Base-by-base conservation (phyloP, 345 rosid species). In the Litchi chinensis region DNA sequence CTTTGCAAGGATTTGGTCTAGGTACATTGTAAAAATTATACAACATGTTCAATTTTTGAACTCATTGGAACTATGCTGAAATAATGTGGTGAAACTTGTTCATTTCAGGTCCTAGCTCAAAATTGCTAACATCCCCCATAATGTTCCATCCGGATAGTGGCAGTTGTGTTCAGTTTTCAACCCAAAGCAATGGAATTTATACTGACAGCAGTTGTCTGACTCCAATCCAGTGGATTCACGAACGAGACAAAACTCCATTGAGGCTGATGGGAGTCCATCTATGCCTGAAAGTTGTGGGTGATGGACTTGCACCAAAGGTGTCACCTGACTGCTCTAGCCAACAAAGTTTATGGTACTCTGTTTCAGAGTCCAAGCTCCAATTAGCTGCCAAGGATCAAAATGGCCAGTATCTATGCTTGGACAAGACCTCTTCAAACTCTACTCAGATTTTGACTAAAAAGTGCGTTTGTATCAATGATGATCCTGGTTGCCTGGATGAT, bases 381-480 rank as follows among this genome's bases (percentile, higher is more conserved):
- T 69, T 88, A 9, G 84, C 87, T 8, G 76, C 87, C 1, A 80
- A n/a, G 60, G 68, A 69, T 43, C 19, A 48, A 12, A 37, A 74
- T 26, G 89, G 90, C 56, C 67, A 79, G 2, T 5, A n/a, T 5
- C 71, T 77, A 24, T 84, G 90, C 82, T 50, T 80, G 28, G 84
- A 88, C 59, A 80, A 82, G 67, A 73, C 69, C 41, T 71, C 80
- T 22, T 26, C 63, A 13, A 78, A 66, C 71, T 73, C 78, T 8
- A 18, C 71, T 5, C 40, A 15, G 41, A 69, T 88, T 32, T 15
- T 86, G 16, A 72, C 77, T 5, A 86, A n/a, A 21, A 74, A 37
- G 44, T 86, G 89, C 75, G 78, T 70, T 69, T 86, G 90, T 39
- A 32, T 86, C 56, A 77, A 73, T 3, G 78, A 72, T 22, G 86